Percentiles rank a stretch among this genome's conserved stretches.
Conservation (phyloP, 768 basidiomycete genomes). For the Leccinum sublutescens region DNA sequence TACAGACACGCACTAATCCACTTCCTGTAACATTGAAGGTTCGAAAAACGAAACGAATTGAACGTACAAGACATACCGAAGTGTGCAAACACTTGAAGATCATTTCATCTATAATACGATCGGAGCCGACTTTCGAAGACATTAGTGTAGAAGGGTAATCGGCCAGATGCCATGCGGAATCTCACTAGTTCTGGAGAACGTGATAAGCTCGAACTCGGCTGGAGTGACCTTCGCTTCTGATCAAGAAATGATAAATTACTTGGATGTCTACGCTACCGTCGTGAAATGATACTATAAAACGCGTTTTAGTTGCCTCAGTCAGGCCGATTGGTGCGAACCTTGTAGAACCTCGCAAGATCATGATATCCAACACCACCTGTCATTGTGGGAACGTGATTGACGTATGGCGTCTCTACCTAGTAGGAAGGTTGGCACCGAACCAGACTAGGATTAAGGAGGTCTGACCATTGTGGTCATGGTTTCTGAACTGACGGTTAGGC, state of each 20-base stretch:
- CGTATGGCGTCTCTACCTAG: slow-evolving; percentile 41
- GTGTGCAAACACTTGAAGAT: slow-evolving; percentile 44
- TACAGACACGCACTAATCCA: slow-evolving; percentile 36
- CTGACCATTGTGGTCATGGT: slow-evolving; percentile 44
- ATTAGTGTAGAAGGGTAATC: neutral
- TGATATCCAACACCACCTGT: slow-evolving; percentile 45
- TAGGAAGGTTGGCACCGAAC: slow-evolving; percentile 1
- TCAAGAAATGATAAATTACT: slow-evolving; percentile 1
- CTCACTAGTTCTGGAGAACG: slow-evolving; percentile 42
- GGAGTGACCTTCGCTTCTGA: slow-evolving; percentile 36
- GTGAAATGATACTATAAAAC: slow-evolving; percentile 40
- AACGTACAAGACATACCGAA: slow-evolving; percentile 22
- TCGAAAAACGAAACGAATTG: neutral
- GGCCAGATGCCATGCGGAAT: neutral
- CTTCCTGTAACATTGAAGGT: slow-evolving; percentile 31
- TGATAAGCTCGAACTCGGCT: slow-evolving; percentile 38
- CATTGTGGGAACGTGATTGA: slow-evolving; percentile 44
- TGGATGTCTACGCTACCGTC: slow-evolving; percentile 14
- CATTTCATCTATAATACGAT: slow-evolving; percentile 48
- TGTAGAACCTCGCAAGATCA: slow-evolving; percentile 47
- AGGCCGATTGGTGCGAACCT: slow-evolving; percentile 24
- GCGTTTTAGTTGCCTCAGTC: neutral
- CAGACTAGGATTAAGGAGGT: neutral
- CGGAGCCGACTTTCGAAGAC: slow-evolving; percentile 35
- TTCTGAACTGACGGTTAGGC: slow-evolving; percentile 25